These are phyloP conservation scores for Colletotrichum cuscutae DNA, from an alignment of 2,329 filamentous ascomycete species.

Conservation along the genomic window DNA sequence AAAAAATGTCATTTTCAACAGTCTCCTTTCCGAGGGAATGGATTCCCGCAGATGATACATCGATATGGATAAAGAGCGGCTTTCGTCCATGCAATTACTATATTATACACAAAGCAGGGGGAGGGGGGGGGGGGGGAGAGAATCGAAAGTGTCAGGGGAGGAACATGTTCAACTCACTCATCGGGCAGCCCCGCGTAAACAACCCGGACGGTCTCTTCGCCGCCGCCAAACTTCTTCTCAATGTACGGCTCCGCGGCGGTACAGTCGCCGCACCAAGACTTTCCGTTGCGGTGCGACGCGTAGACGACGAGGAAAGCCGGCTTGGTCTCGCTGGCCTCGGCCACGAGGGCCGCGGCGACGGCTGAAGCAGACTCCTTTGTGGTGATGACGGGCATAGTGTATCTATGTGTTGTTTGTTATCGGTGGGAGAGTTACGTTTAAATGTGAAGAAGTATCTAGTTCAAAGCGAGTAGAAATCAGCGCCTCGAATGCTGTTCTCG, in stretches of 20 bases:
- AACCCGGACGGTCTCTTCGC: conserved; percentile 22
- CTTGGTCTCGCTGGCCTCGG: conserved; percentile 29
- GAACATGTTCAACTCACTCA: conserved; percentile 14
- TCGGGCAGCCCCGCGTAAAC: conserved; percentile 31
- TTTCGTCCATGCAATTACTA: too few species aligned
- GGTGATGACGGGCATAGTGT: conserved; percentile 27
- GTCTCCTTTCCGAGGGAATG: neutral
- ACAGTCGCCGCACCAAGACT: conserved; percentile 30
- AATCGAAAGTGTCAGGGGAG: too few species aligned
- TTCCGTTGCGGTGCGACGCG: conserved; percentile 30
- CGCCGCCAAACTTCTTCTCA: conserved; percentile 30
- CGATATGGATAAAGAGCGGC: neutral
- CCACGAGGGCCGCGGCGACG: conserved; percentile 24
- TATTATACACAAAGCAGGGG: neutral
- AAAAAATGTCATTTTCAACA: neutral
- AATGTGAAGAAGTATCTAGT: neutral
- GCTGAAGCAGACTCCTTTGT: conserved; percentile 25
- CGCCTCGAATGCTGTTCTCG: neutral
- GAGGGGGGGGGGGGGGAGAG: neutral
- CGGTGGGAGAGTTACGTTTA: neutral
- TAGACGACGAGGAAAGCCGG: conserved; percentile 33
- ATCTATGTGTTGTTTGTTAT: neutral
- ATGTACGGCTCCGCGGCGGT: conserved; percentile 33
- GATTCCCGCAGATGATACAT: neutral
- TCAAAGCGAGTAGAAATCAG: neutral